Evolutionary conservation across 176 grass and related monocot species (phyloP).

Genomic region (Typha latifolia): DNA sequence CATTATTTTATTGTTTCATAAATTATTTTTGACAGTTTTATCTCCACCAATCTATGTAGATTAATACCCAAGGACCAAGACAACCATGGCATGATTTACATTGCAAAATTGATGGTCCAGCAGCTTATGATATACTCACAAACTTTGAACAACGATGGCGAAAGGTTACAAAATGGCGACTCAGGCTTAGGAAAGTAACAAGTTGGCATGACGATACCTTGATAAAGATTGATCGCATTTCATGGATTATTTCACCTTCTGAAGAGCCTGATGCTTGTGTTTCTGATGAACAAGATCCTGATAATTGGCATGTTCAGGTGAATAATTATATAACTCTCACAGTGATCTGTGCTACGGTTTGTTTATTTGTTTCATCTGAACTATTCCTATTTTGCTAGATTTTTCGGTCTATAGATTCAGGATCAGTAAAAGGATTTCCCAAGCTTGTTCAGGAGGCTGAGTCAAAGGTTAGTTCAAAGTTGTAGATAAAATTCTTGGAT

Average conservation of each 20-base stretch:
- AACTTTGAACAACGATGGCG: constrained; percentile 96
- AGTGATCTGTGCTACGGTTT: neutral
- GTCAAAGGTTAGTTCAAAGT: constrained; percentile 35
- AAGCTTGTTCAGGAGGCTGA: constrained; percentile 62
- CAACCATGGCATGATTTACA: constrained; percentile 96
- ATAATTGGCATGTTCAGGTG: constrained; percentile 96
- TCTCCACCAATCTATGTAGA: constrained; percentile 14
- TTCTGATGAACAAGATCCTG: constrained; percentile 53
- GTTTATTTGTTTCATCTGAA: neutral
- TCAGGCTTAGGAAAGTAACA: constrained; percentile 57
- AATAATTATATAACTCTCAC: too few relatives aligned
- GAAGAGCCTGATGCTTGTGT: constrained; percentile 43
- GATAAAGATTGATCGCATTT: constrained; percentile 73
- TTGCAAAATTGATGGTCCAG: constrained; percentile 82
- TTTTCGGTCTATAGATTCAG: constrained; percentile 92
- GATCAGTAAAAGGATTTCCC: constrained; percentile 79
- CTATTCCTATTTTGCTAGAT: constrained; percentile 26
- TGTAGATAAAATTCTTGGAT: too few relatives aligned
- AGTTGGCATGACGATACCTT: constrained; percentile 72
- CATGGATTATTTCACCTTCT: constrained; percentile 74
- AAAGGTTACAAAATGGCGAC: constrained; percentile 76
- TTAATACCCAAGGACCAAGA: constrained; percentile 48
- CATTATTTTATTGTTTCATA: neutral
- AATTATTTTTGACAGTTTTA: neutral
- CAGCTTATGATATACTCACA: constrained; percentile 73